Percentiles rank a stretch among this genome's conserved stretches.
Evolutionary conservation across 768 basidiomycete species (phyloP).

Genomic region (Omphalotus guepiniiformis): DNA sequence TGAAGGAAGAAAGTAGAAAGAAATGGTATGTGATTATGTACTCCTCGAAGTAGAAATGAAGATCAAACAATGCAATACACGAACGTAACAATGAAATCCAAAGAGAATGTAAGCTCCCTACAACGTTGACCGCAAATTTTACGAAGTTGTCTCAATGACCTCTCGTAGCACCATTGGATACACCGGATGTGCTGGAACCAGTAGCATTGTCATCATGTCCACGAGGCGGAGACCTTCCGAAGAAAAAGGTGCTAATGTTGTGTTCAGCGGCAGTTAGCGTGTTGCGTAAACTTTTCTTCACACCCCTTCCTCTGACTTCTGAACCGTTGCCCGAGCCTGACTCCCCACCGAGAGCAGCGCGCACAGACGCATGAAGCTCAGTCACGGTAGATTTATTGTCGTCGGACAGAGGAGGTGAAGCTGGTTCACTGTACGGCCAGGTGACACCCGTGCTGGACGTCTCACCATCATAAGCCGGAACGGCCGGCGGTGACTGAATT

Average conservation of each 20-base stretch:
- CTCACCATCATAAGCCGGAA: neutral
- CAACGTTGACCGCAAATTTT: no score
- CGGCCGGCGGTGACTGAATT: neutral
- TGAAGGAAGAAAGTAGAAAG: no score
- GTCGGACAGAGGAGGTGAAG: conserved; percentile 27
- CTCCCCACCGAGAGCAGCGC: conserved; percentile 16
- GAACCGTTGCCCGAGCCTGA: neutral
- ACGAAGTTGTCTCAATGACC: no score
- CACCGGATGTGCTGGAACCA: neutral
- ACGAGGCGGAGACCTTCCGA: conserved; percentile 43
- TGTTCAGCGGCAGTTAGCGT: conserved; percentile 69
- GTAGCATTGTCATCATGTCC: conserved; percentile 3
- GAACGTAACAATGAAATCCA: no score
- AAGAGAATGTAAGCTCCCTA: no score
- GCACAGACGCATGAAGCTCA: conserved; percentile 39
- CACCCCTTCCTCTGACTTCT: conserved; percentile 53
- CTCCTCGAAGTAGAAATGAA: no score
- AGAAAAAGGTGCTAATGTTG: conserved; percentile 60
- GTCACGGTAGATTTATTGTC: conserved; percentile 21
- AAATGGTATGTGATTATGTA: no score
- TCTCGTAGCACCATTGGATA: no score
- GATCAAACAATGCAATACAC: no score
- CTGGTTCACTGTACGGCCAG: conserved; percentile 44
- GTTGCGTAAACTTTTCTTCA: conserved; percentile 61
- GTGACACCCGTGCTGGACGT: conserved; percentile 15